These are phyloP conservation scores for Lophiostoma macrostomum DNA, from an alignment of 495 filamentous ascomycete genomes.

Conservation along the genomic window DNA sequence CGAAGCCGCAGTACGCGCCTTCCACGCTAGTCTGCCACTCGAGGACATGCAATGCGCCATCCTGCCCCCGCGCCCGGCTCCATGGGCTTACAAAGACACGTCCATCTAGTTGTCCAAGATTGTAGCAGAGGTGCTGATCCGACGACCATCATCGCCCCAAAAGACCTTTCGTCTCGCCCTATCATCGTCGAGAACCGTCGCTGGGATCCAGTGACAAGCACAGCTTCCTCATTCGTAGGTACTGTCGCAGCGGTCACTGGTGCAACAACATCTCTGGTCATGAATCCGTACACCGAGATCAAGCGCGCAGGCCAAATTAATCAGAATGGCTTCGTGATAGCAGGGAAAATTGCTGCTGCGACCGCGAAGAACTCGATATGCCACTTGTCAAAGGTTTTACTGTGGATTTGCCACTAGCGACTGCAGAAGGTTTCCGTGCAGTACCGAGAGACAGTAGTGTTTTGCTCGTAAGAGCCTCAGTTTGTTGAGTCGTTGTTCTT, in stretches of 20 bases:
- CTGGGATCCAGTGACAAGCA: not conserved
- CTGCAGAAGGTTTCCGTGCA: conserved; percentile 77
- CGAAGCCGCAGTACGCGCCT: not conserved
- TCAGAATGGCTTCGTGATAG: not conserved
- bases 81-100: not conserved
- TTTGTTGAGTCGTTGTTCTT: no score
- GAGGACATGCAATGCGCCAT: not conserved
- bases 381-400: conserved; percentile 43
- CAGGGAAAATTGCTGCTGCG: not conserved
- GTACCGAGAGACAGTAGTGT: no score
- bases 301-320: not conserved
- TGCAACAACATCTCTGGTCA: not conserved
- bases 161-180: not conserved
- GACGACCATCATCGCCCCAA: not conserved
- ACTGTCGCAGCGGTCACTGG: not conserved
- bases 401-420: conserved; percentile 64
- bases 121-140: not conserved
- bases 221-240: not conserved
- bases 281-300: not conserved
- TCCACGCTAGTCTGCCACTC: not conserved
- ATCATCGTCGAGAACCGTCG: not conserved
- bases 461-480: no score
- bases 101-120: not conserved
- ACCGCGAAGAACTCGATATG: not conserved
- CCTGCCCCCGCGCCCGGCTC: not conserved